Percentiles rank a stretch among this genome's conserved stretches.
These are phyloP conservation scores for Seiridium cupressi DNA, from an alignment of 2,329 filamentous ascomycete species.

Conservation along the genomic window DNA sequence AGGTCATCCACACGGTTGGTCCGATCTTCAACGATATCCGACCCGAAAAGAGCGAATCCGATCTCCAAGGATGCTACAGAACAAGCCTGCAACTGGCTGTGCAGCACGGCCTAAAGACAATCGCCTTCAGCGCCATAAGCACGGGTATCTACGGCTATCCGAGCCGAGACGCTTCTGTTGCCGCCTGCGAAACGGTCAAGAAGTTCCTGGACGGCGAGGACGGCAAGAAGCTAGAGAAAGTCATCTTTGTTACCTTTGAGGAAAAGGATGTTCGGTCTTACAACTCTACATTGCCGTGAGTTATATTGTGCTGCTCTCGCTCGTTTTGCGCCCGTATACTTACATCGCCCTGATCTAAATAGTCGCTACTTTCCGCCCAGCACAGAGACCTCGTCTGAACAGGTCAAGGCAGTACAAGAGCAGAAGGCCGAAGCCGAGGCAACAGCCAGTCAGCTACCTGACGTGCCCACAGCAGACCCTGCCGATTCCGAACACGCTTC, in stretches of 20 bases:
- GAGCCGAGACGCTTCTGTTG: conserved; percentile 65
- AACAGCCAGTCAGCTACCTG: conserved; percentile 29
- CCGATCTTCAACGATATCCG: conserved; percentile 63
- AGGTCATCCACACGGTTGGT: conserved; percentile 89
- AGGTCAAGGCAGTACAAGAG: conserved; percentile 14
- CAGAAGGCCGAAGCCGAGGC: conserved; percentile 22
- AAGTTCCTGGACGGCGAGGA: conserved; percentile 49
- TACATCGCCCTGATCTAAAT: neutral
- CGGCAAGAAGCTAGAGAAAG: conserved; percentile 58
- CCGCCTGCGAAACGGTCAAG: conserved; percentile 62
- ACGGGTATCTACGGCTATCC: conserved; percentile 92
- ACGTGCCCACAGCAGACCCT: conserved; percentile 33
- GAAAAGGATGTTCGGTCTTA: conserved; percentile 77
- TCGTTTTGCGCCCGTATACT: neutral
- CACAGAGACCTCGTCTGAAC: conserved; percentile 9
- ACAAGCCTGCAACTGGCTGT: conserved; percentile 72
- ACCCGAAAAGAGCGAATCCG: conserved; percentile 38
- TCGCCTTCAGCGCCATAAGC: conserved; percentile 83
- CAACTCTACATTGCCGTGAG: conserved; percentile 69
- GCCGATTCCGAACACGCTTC: conserved; percentile 24
- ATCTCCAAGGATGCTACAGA: conserved; percentile 65
- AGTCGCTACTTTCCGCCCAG: conserved; percentile 25
- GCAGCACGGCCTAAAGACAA: conserved; percentile 60
- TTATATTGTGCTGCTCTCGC: neutral
- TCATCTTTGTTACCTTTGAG: conserved; percentile 85